These are phyloP conservation scores for Schizosaccharomyces japonicus DNA, from an alignment of 805 yeast genomes.

Conservation along the genomic window DNA sequence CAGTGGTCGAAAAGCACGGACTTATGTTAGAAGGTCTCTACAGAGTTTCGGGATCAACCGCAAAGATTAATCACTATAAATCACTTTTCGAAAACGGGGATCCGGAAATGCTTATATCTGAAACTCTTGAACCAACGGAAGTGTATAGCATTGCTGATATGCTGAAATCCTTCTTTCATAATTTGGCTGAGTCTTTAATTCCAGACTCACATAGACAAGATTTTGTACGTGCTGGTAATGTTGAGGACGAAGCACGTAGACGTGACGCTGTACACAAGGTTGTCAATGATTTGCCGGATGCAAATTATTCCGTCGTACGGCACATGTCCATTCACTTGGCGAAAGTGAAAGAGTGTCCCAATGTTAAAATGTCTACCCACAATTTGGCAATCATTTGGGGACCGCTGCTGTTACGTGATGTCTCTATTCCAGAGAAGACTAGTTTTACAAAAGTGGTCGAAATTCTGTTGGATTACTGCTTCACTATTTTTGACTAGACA, in stretches of 20 bases:
- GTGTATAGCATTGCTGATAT: conserved; percentile 72
- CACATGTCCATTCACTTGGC: conserved; percentile 51
- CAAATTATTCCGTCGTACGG: conserved; percentile 77
- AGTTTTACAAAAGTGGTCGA: neutral
- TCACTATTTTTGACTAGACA: conserved; percentile 2
- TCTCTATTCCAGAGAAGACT: neutral
- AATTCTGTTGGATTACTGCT: conserved; percentile 2
- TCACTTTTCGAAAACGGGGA: conserved; percentile 32
- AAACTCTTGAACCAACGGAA: conserved; percentile 45
- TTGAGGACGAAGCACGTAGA: conserved; percentile 34
- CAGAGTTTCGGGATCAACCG: conserved; percentile 56
- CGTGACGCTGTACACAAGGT: conserved; percentile 62
- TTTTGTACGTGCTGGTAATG: conserved; percentile 47
- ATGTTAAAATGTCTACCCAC: conserved; percentile 51
- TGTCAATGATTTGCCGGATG: conserved; percentile 78
- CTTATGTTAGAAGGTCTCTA: conserved; percentile 72
- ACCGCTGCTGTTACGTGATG: conserved; percentile 25
- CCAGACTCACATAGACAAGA: conserved; percentile 36
- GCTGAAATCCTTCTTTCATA: conserved; percentile 58
- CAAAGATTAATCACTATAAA: conserved; percentile 48
- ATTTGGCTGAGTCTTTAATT: conserved; percentile 68
- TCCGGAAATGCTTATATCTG: conserved; percentile 24
- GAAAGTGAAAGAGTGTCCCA: conserved; percentile 33
- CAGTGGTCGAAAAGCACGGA: conserved; percentile 67
- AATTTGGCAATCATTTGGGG: conserved; percentile 88